These are phyloP conservation scores for Hemisphaericaspora subhashii DNA, from an alignment of 1,139 yeast genomes.

Conservation along the genomic window DNA sequence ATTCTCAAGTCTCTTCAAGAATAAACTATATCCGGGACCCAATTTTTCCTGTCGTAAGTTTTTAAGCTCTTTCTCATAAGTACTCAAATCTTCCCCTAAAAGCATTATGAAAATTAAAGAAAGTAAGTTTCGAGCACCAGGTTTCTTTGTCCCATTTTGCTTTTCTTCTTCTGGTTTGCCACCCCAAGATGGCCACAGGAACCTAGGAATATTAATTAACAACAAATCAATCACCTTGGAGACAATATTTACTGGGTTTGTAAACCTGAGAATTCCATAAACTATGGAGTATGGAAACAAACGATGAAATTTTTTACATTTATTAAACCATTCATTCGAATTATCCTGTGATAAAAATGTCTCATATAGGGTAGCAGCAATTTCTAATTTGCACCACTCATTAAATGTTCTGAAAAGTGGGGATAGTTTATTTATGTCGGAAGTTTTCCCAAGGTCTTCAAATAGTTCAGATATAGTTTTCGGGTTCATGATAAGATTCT, in stretches of 20 bases:
- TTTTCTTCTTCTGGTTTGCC: slow-evolving; percentile 11
- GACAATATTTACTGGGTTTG: slow-evolving; percentile 84
- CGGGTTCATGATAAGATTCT: slow-evolving; percentile 50
- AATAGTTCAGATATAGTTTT: slow-evolving; percentile 51
- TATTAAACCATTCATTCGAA: slow-evolving; percentile 70
- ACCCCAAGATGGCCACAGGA: slow-evolving; percentile 19
- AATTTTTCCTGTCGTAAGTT: slow-evolving; percentile 38
- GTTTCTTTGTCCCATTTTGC: slow-evolving; percentile 24
- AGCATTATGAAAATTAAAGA: slow-evolving; percentile 71
- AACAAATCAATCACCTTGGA: slow-evolving; percentile 76
- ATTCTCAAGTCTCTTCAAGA: slow-evolving; percentile 27
- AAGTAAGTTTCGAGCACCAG: slow-evolving; percentile 63
- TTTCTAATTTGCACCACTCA: slow-evolving; percentile 79
- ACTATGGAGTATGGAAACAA: slow-evolving; percentile 76
- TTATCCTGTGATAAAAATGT: slow-evolving; percentile 77
- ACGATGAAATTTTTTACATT: slow-evolving; percentile 66
- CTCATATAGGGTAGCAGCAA: slow-evolving; percentile 82
- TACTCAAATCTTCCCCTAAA: slow-evolving; percentile 74
- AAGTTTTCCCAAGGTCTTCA: slow-evolving; percentile 58
- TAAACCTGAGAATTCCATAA: slow-evolving; percentile 71
- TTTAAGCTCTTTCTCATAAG: slow-evolving; percentile 56
- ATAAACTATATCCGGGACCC: slow-evolving; percentile 18
- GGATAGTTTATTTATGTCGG: slow-evolving; percentile 59
- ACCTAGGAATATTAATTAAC: slow-evolving; percentile 65
- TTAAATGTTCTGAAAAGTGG: slow-evolving; percentile 67